Conservation (phyloP, 1,139 yeast genomes). For the Scheffersomyces parashehatae region DNA sequence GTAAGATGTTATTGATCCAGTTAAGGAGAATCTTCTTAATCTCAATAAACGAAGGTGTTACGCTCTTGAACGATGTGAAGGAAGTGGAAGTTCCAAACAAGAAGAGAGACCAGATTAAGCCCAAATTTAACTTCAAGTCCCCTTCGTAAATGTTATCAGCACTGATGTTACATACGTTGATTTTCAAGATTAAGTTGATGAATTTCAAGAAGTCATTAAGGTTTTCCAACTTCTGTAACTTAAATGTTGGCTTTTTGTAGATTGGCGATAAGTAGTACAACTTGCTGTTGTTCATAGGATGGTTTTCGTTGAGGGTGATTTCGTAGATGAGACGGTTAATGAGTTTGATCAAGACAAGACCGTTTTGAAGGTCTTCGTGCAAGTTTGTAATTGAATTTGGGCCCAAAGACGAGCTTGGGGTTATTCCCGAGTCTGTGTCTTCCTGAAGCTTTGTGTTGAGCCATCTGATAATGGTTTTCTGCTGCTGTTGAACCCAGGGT, state of each 20-base stretch:
- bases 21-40: slow-evolving; percentile 32
- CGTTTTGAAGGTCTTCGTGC: slow-evolving; percentile 37
- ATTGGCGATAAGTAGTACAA: slow-evolving; percentile 36
- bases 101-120: slow-evolving; percentile 65
- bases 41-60: slow-evolving; percentile 30
- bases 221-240: slow-evolving; percentile 65
- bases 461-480: slow-evolving; percentile 51
- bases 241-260: slow-evolving; percentile 48
- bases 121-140: slow-evolving; percentile 61
- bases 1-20: slow-evolving; percentile 34
- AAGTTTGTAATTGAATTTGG: slow-evolving; percentile 24
- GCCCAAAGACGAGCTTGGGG: slow-evolving; percentile 21
- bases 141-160: slow-evolving; percentile 72
- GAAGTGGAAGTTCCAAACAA: slow-evolving; percentile 51
- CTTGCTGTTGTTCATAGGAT: slow-evolving; percentile 15
- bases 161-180: slow-evolving; percentile 59
- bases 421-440: slow-evolving; percentile 34
- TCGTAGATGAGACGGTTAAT: slow-evolving; percentile 34
- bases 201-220: slow-evolving; percentile 57
- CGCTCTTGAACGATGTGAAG: slow-evolving; percentile 30
- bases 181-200: slow-evolving; percentile 48
- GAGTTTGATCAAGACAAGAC: slow-evolving; percentile 38
- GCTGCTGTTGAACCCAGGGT: slow-evolving; percentile 45
- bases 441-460: slow-evolving; percentile 35
- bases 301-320: slow-evolving; percentile 13